Base-by-base conservation (phyloP, 768 basidiomycete species). In the Chiua virens region DNA sequence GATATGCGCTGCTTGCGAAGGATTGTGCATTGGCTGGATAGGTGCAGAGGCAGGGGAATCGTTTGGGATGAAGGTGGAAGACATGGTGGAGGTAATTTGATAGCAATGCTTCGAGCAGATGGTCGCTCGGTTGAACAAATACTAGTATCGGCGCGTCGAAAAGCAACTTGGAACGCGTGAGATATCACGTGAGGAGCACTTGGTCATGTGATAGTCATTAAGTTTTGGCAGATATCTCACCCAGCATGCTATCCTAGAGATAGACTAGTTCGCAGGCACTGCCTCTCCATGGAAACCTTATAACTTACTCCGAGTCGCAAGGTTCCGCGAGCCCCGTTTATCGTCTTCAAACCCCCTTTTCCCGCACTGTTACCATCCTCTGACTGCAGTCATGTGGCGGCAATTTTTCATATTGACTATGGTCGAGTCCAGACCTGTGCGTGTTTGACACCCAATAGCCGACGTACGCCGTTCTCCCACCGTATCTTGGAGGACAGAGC, bases 21-120 rank as follows among this genome's bases (percentile, higher is more conserved):
- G 91, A 66, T 92, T 87, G 71, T 96, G 92, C 59, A 95, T 80
- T 21, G 92, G 89, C 65, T 89, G 84, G 52, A 94, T 82, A 48
- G 81, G 80, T 6, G 79, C 73, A 20, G 71, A 71, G 42, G 69
- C 66, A 46, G 89, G 87, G 37, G 88, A 88, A 56, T 86, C 85
- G 52, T 74, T 81, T 53, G 86, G 83, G 21, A 86, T 81, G 30
- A 80, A 58, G 17, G 77, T 74, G 34, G 73, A 54, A 45, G 83
- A 76, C 69, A 87, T 87, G 71, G 75, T 76, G 20, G 15, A 3
- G 20, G 56, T 23, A 15, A 14, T 5, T 11, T 41, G 36, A 8
- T 58, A 37, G 46, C n/a, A 21, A 50, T n/a, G 13, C 20, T 37
- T 8, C 34, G 27, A 35, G 47, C 36, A 46, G 45, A 45, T 56